phyloP scores from a whole-genome alignment of 345 rosid genomes.

The Corymbia maculata region DNA sequence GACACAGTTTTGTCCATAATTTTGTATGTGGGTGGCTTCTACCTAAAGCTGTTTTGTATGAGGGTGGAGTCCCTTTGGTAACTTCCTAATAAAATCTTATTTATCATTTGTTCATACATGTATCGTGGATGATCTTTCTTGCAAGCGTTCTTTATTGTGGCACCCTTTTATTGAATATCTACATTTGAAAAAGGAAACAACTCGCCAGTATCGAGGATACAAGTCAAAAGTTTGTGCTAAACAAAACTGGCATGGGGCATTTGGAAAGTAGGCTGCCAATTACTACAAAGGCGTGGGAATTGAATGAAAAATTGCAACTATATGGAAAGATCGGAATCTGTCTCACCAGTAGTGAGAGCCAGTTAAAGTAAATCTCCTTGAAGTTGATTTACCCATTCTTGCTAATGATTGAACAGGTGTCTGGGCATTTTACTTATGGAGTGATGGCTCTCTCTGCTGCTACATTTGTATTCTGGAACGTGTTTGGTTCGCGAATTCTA shows the following conservation, averaged over 20 bases:
- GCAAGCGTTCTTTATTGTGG: neutral
- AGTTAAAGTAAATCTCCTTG: neutral
- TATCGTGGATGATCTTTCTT: neutral
- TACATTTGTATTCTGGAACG: constrained; percentile 87
- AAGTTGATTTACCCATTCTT: neutral
- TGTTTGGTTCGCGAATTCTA: constrained; percentile 55
- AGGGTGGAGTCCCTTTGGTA: neutral
- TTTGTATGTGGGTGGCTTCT: neutral
- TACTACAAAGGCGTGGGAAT: neutral
- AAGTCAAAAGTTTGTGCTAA: neutral
- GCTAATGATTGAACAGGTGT: constrained; percentile 30
- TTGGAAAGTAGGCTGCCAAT: neutral
- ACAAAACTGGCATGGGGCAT: neutral
- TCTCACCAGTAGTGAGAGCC: neutral
- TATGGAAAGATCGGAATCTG: neutral
- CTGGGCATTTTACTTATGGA: constrained; percentile 96
- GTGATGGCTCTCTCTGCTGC: constrained; percentile 94
- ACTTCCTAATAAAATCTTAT: neutral
- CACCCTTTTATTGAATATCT: neutral
- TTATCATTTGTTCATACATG: neutral
- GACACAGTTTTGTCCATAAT: neutral
- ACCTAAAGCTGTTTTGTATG: neutral
- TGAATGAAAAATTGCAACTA: neutral
- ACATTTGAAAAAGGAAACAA: neutral
- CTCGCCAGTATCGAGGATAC: neutral